These are phyloP conservation scores for Viridothelium virens DNA, from an alignment of 495 filamentous ascomycete genomes.

Conservation along the genomic window DNA sequence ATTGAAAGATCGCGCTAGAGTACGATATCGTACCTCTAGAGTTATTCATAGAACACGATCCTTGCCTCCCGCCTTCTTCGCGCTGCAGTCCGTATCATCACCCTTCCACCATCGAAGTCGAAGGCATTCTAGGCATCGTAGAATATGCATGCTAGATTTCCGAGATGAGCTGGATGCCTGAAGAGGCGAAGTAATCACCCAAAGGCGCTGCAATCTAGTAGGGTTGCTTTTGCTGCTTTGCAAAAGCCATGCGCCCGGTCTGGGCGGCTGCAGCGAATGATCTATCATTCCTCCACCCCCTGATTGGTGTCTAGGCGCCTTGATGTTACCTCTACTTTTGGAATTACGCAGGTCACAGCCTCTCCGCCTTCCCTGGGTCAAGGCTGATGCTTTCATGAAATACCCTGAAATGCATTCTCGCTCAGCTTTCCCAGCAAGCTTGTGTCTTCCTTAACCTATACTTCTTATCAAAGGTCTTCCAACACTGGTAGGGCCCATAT, in stretches of 20 bases:
- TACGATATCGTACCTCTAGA: neutral
- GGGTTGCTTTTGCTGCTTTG: neutral
- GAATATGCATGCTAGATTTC: neutral
- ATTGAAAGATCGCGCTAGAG: neutral
- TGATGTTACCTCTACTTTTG: neutral
- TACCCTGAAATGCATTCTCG: neutral
- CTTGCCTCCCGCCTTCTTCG: too few relatives aligned
- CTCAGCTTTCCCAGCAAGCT: neutral
- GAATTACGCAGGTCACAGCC: neutral
- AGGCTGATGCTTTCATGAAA: neutral
- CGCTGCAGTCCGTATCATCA: too few relatives aligned
- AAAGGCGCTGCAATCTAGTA: neutral
- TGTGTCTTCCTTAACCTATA: neutral
- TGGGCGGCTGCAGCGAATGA: neutral
- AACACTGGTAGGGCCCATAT: too few relatives aligned
- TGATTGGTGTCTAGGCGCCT: neutral
- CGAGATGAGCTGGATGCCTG: neutral
- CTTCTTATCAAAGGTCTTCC: neutral
- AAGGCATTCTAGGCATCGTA: neutral
- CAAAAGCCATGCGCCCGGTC: neutral
- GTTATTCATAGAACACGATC: too few relatives aligned
- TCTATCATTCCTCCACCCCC: neutral
- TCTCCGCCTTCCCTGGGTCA: neutral
- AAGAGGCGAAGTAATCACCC: neutral
- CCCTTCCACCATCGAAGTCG: too few relatives aligned